phyloP scores from a whole-genome alignment of 164 flowering plant genomes.

The Magnolia kwangsiensis region DNA sequence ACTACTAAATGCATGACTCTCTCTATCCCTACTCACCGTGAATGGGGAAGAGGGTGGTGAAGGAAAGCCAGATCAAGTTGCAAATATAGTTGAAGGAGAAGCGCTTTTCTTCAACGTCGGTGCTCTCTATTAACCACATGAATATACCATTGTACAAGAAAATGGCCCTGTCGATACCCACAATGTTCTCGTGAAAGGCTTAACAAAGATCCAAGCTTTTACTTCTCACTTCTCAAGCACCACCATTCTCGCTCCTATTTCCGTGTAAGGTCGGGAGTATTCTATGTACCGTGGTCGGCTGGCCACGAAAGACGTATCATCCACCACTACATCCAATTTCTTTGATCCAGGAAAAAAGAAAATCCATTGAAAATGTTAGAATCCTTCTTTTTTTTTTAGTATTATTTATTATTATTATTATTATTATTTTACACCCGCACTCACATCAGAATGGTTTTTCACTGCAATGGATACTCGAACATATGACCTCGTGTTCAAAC shows the following conservation, averaged over 20 bases:
- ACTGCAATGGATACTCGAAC: no score
- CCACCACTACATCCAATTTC: slow-evolving; percentile 36
- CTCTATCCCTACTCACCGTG: slow-evolving; percentile 22
- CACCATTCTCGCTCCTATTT: slow-evolving; percentile 23
- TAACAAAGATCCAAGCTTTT: slow-evolving; percentile 17
- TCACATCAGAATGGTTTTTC: no score
- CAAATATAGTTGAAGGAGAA: slow-evolving; percentile 16
- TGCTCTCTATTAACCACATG: slow-evolving; percentile 36
- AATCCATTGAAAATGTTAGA: neutral
- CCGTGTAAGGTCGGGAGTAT: slow-evolving; percentile 34
- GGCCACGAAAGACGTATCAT: no score
- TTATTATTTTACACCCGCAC: no score
- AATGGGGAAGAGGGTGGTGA: slow-evolving; percentile 28
- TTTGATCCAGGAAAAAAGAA: slow-evolving; percentile 1
- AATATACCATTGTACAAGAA: slow-evolving; percentile 29
- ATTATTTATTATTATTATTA: no score
- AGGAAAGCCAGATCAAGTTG: slow-evolving; percentile 23
- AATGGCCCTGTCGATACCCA: slow-evolving; percentile 23
- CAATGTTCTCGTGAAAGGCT: slow-evolving; percentile 23
- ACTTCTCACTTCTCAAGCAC: neutral
- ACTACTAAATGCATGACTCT: no score
- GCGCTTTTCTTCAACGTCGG: slow-evolving; percentile 19
- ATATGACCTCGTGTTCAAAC: no score
- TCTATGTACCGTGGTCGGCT: no score
- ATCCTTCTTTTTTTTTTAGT: no score